These are phyloP conservation scores for Aspergillus nidulans DNA, from an alignment of 495 filamentous ascomycete genomes.

Conservation along the genomic window DNA sequence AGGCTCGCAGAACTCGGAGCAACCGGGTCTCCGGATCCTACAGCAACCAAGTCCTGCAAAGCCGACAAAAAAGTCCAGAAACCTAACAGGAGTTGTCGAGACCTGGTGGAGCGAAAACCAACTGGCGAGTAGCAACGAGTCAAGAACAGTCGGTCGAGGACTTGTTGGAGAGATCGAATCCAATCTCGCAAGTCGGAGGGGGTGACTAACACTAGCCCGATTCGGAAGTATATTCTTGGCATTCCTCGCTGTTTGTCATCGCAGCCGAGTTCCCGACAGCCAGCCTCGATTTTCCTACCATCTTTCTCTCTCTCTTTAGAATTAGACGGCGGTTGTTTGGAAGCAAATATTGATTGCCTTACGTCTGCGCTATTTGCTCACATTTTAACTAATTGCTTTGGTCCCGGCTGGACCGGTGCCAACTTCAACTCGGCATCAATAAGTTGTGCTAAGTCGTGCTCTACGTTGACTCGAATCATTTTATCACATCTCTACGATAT, in stretches of 20 bases:
- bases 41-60: conserved; percentile 19
- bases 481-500: conserved; percentile 17
- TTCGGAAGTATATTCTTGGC: conserved; percentile 24
- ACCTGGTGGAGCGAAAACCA: neutral
- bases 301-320: neutral
- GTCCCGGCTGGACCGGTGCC: conserved; percentile 16
- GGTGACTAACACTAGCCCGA: conserved; percentile 20
- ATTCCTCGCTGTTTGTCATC: conserved; percentile 5
- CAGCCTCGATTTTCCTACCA: neutral
- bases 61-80: conserved; percentile 6
- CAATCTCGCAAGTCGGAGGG: conserved; percentile 24
- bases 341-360: neutral
- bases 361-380: neutral
- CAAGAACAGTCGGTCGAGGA: conserved; percentile 17
- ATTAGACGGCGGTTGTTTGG: neutral
- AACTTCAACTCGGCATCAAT: neutral
- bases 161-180: conserved; percentile 26
- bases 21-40: conserved; percentile 14
- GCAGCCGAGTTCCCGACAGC: neutral
- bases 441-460: neutral
- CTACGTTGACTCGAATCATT: neutral
- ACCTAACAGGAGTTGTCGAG: neutral
- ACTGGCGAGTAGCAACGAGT: conserved; percentile 8
- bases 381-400: neutral
- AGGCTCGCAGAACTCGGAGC: conserved; percentile 36